Base-by-base conservation (phyloP, 1,284 basidiomycete species). In the Austroboletus novae-zelandiae region DNA sequence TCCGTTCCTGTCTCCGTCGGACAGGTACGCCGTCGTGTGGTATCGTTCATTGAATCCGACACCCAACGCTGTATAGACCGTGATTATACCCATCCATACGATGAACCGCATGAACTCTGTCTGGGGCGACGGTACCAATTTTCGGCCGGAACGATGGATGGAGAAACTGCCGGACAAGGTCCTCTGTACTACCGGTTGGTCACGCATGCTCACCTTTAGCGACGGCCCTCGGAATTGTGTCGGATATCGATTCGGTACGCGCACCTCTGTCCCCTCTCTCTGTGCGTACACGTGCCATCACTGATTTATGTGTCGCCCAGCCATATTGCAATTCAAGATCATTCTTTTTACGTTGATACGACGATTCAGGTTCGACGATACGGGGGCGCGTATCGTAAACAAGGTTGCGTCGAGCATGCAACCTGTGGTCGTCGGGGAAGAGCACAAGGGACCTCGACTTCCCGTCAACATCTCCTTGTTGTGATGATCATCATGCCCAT, bases 291-390 rank as follows among this genome's bases (percentile, higher is more conserved):
- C 35, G n/a, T 18, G 2, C 10, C 18, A 1, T 9, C 18, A n/a
- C 4, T 14, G 32, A 34, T 5, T 14, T 39, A 27, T 43, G 5
- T 2, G 17, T 37, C 23, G 3, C 14, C 14, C 15, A 53, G 52
- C 45, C 17, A 43, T 53, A n/a, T 31, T 53, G 27, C 52, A 54
- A n/a, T 54, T 54, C 41, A 54, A 50, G 32, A 40, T 55, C 10
- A 54, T 54, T 20, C 41, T 43, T 15, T 40, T 49, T 2, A 53
- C 52, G 27, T 47, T 53, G 6, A 13, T 40, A 13, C 40, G 36
- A 32, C 40, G 17, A 11, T 53, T 53, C 37, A 30, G 36, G 17
- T 53, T 50, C 15, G 52, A 43, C 20, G 52, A 55, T 3, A 13
- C 20, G 3, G 32, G 40, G 1, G 52, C 29, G 7, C 4, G 10